A percentile compares a stretch with the other conserved stretches of the same genome.
These are phyloP conservation scores for Monascus ruber DNA, from an alignment of 2,329 filamentous ascomycete genomes.

Conservation along the genomic window DNA sequence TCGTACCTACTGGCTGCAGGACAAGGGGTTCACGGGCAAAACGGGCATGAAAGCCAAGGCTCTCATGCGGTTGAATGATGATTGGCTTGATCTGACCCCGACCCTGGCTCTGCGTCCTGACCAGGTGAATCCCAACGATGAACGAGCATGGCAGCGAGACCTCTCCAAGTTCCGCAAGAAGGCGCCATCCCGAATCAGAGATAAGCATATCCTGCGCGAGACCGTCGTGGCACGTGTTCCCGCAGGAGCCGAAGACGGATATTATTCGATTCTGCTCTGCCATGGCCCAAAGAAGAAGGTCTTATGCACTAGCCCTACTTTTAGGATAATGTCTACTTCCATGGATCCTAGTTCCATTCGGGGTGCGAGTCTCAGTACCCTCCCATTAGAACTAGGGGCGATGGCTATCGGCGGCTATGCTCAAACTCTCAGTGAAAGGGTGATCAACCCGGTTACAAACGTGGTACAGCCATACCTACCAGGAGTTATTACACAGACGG, in stretches of 20 bases:
- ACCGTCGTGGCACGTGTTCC: constrained; percentile 57
- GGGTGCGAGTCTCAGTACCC: constrained; percentile 52
- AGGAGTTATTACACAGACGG: constrained; percentile 18
- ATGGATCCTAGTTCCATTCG: constrained; percentile 49
- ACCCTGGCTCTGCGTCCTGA: constrained; percentile 34
- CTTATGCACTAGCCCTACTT: constrained; percentile 55
- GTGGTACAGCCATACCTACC: constrained; percentile 14
- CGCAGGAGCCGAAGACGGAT: constrained; percentile 52
- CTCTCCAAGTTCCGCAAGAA: constrained; percentile 53
- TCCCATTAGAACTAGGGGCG: constrained; percentile 54
- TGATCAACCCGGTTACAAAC: constrained; percentile 13
- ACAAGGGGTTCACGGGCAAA: constrained; percentile 56
- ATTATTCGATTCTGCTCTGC: constrained; percentile 57
- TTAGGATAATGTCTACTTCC: constrained; percentile 57
- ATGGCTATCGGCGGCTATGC: constrained; percentile 35
- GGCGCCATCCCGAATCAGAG: constrained; percentile 32
- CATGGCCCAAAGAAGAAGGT: constrained; percentile 44
- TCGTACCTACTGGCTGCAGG: constrained; percentile 56
- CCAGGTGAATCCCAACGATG: constrained; percentile 46
- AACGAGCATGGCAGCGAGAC: constrained; percentile 58
- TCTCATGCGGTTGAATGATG: constrained; percentile 45
- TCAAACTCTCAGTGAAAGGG: constrained; percentile 17
- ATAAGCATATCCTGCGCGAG: constrained; percentile 46
- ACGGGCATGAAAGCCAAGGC: constrained; percentile 57
- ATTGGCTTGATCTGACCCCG: constrained; percentile 60